These are phyloP conservation scores for Paramecium caudatum DNA, from an alignment of 73 alveolate species.

Conservation along the genomic window DNA sequence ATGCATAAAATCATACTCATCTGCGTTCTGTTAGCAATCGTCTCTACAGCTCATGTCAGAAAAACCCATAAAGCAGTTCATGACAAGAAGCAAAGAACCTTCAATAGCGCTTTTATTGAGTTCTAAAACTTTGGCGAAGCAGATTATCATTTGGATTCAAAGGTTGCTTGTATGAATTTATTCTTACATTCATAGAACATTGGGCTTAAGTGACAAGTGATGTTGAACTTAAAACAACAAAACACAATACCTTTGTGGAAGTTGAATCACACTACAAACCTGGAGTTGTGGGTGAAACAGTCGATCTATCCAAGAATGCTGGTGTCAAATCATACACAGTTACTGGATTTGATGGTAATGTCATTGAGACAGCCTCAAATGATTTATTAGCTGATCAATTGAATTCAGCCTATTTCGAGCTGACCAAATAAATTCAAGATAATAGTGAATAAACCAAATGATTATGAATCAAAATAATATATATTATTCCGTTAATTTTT, in stretches of 20 bases:
- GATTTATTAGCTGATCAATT: not conserved
- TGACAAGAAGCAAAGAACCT: not conserved
- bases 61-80: constrained; percentile 49
- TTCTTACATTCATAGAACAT: not conserved
- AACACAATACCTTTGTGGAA: not conserved
- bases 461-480: no score
- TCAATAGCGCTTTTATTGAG: constrained; percentile 49
- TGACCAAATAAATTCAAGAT: constrained; percentile 8
- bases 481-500: no score
- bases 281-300: constrained; percentile 15
- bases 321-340: constrained; percentile 34
- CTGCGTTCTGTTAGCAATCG: constrained; percentile 28
- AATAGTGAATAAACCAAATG: no score
- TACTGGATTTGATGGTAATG: constrained; percentile 27
- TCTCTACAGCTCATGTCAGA: constrained; percentile 13
- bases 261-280: constrained; percentile 11
- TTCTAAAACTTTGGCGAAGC: not conserved
- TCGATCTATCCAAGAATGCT: constrained; percentile 54
- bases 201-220: constrained; percentile 29
- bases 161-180: not conserved
- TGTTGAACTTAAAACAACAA: not conserved
- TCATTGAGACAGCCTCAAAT: not conserved
- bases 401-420: constrained; percentile 28
- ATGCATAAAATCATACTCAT: constrained; percentile 39
- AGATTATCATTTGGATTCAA: constrained; percentile 39